Percentiles rank a stretch among this genome's conserved stretches.
phyloP scores from a whole-genome alignment of 305 asterid genomes.

The Andrographis paniculata region DNA sequence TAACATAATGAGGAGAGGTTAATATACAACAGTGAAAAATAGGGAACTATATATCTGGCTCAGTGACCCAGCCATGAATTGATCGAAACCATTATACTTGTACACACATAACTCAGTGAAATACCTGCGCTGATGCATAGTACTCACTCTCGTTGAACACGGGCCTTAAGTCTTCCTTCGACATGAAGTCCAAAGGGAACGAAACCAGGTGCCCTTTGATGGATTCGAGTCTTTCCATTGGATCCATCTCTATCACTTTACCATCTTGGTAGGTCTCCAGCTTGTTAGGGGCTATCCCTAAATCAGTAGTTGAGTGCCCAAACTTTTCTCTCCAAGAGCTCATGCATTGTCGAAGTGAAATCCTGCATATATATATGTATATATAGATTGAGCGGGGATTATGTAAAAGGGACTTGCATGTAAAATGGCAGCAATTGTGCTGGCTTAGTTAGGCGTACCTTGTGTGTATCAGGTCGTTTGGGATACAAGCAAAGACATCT shows the following conservation, averaged over 20 bases:
- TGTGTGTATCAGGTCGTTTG: slow-evolving; percentile 79
- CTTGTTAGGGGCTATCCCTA: slow-evolving; percentile 75
- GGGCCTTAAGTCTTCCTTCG: slow-evolving; percentile 84
- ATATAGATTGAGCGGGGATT: background rate
- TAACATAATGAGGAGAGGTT: too few relatives aligned
- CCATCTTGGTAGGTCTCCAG: slow-evolving; percentile 63
- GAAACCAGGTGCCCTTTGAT: slow-evolving; percentile 90
- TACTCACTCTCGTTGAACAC: slow-evolving; percentile 89
- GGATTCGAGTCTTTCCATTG: slow-evolving; percentile 65
- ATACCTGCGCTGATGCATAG: too few relatives aligned
- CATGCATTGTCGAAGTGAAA: slow-evolving; percentile 80
- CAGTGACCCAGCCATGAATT: too few relatives aligned
- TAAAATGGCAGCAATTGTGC: slow-evolving; percentile 15
- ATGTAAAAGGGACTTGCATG: slow-evolving; percentile 6
- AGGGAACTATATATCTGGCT: too few relatives aligned
- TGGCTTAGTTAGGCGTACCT: slow-evolving; percentile 37
- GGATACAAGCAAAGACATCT: slow-evolving; percentile 88
- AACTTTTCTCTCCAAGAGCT: slow-evolving; percentile 56
- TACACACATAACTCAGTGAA: too few relatives aligned
- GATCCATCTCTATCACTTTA: slow-evolving; percentile 49
- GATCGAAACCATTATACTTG: too few relatives aligned
- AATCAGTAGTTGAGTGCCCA: slow-evolving; percentile 69
- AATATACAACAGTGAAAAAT: too few relatives aligned
- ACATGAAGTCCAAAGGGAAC: slow-evolving; percentile 86
- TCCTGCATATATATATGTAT: slow-evolving; percentile 29